Conservation (phyloP, 345 rosid genomes). For the Populus pruinosa region DNA sequence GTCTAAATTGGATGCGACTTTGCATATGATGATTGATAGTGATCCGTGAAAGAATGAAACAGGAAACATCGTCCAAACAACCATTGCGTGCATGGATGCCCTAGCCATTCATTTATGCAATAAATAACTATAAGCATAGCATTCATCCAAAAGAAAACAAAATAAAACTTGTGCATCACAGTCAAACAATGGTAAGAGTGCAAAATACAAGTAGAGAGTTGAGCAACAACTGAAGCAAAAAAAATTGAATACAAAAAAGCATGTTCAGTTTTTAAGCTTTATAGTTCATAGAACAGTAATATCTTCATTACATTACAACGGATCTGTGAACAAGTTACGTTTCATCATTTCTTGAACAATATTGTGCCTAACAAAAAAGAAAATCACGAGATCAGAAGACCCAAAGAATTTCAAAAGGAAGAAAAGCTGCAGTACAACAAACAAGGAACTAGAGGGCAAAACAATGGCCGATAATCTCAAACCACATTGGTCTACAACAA, state of each 20-base stretch:
- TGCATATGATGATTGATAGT: neutral
- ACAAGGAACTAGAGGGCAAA: conserved; percentile 2
- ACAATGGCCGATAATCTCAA: conserved; percentile 4
- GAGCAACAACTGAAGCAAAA: neutral
- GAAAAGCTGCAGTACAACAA: conserved; percentile 1
- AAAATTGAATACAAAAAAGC: neutral
- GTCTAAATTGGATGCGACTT: neutral
- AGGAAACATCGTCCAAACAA: too few relatives aligned
- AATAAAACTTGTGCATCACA: neutral
- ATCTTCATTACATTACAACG: neutral
- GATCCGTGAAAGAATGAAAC: too few relatives aligned
- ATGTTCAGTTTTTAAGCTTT: neutral
- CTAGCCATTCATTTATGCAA: neutral
- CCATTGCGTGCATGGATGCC: neutral
- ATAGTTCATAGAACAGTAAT: neutral
- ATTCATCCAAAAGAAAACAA: neutral
- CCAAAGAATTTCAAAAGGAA: neutral
- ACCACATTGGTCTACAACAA: neutral
- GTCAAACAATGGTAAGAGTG: neutral
- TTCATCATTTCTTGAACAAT: conserved; percentile 14
- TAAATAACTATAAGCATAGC: neutral
- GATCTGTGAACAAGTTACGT: conserved; percentile 4
- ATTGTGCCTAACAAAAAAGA: neutral
- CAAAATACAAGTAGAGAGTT: neutral
- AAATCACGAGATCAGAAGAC: conserved; percentile 18